Conservation (phyloP, 345 rosid genomes). For the Balakata baccata region DNA sequence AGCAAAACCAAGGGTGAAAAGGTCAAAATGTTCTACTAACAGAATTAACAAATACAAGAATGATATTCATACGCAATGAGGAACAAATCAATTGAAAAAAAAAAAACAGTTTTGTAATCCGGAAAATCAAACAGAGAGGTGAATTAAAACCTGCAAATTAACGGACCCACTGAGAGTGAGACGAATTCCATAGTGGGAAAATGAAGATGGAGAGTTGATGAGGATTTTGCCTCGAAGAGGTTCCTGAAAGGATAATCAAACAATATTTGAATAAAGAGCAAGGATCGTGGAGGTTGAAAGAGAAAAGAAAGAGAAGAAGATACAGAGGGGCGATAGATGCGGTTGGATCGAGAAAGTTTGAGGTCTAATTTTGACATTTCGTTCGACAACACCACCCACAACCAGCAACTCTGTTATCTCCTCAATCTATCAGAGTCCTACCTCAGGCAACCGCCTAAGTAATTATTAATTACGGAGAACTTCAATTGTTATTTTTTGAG, state of each 20-base stretch:
- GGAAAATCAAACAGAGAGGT: constrained; percentile 2
- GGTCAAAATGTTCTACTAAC: too few species aligned
- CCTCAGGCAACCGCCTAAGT: too few species aligned
- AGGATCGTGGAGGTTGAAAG: background rate
- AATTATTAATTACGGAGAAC: too few species aligned
- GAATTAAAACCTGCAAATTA: constrained; percentile 59
- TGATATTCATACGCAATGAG: background rate
- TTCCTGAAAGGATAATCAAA: constrained; percentile 39
- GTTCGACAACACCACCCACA: background rate
- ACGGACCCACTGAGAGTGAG: constrained; percentile 64
- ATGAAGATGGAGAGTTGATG: constrained; percentile 58
- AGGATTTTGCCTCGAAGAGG: constrained; percentile 65
- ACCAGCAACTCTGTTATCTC: background rate
- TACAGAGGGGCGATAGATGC: constrained; percentile 70
- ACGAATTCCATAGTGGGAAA: constrained; percentile 72
- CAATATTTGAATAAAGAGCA: background rate
- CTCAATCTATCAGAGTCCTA: too few species aligned
- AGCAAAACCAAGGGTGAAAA: background rate
- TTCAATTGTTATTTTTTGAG: too few species aligned
- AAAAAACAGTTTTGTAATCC: too few species aligned
- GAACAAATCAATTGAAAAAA: background rate
- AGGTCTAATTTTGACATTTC: constrained; percentile 38
- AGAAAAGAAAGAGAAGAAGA: constrained; percentile 1
- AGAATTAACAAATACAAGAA: background rate
- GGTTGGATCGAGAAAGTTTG: constrained; percentile 63